Conservation (phyloP, 768 basidiomycete genomes). For the Lactifluus echinatus region DNA sequence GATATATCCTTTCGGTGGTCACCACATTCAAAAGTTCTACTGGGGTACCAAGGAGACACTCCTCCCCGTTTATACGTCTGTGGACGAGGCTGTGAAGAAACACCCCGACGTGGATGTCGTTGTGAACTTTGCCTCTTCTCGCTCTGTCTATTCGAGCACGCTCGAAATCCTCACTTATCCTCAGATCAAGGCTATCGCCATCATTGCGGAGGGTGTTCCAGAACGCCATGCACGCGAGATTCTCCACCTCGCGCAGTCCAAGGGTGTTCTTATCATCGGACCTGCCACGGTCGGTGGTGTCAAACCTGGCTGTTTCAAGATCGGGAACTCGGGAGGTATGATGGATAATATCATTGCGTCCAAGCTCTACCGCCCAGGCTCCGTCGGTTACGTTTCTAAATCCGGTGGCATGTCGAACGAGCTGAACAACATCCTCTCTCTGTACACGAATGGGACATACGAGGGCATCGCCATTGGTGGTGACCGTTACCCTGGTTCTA, state of each 20-base stretch:
- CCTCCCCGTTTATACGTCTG: conserved; percentile 90
- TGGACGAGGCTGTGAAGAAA: conserved; percentile 87
- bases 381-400: conserved; percentile 98
- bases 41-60: conserved; percentile 99
- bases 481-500: conserved; percentile 96
- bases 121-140: conserved; percentile 94
- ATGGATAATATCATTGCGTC: conserved; percentile 99
- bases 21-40: conserved; percentile 99
- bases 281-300: conserved; percentile 99
- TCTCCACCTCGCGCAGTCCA: conserved; percentile 76
- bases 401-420: conserved; percentile 99
- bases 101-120: conserved; percentile 96
- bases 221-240: conserved; percentile 97
- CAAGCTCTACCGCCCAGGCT: conserved; percentile 96
- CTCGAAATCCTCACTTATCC: conserved; percentile 78
- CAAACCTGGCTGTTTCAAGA: conserved; percentile 99
- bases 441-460: conserved; percentile 95
- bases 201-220: conserved; percentile 99
- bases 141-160: conserved; percentile 91
- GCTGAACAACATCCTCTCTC: conserved; percentile 97
- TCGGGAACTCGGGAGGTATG: conserved; percentile 99
- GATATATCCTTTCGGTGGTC: conserved; percentile 99
- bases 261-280: conserved; percentile 86
- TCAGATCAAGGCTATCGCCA: conserved; percentile 66
- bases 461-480: conserved; percentile 99